phyloP scores from a whole-genome alignment of 2,329 filamentous ascomycete genomes.

The Eurotiales sp. region DNA sequence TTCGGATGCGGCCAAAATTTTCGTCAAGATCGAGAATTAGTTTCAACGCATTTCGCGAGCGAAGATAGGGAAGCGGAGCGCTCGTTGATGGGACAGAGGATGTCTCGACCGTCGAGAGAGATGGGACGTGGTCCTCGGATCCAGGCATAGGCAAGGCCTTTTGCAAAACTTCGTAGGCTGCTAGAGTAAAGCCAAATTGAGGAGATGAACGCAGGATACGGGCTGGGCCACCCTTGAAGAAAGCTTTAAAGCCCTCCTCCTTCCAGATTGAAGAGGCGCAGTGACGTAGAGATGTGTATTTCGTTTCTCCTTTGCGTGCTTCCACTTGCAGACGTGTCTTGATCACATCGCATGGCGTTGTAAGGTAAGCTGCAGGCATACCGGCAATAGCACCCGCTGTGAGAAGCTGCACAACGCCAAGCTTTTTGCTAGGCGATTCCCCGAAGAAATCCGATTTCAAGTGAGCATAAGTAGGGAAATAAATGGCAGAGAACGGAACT shows the following conservation, averaged over 20 bases:
- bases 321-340: constrained; percentile 98
- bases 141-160: constrained; percentile 75
- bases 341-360: constrained; percentile 97
- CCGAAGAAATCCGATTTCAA: constrained; percentile 92
- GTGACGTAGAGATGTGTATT: constrained; percentile 83
- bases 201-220: constrained; percentile 93
- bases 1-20: constrained; percentile 75
- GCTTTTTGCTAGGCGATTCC: constrained; percentile 79
- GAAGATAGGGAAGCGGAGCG: constrained; percentile 61
- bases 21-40: constrained; percentile 92
- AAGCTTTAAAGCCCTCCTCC: constrained; percentile 91
- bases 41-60: constrained; percentile 88
- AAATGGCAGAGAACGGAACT: constrained; percentile 96
- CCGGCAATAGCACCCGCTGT: constrained; percentile 91
- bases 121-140: constrained; percentile 43
- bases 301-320: constrained; percentile 87
- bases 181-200: constrained; percentile 96
- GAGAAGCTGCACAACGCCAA: constrained; percentile 85
- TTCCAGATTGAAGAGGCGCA: constrained; percentile 77
- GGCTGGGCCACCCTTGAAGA: constrained; percentile 97
- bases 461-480: constrained; percentile 96
- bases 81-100: constrained; percentile 62
- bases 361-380: constrained; percentile 90
- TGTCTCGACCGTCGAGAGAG: constrained; percentile 56
- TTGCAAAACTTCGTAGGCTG: constrained; percentile 90